A percentile compares a stretch with the other conserved stretches of the same genome.
phyloP scores from a whole-genome alignment of 495 filamentous ascomycete species.

The Cenococcum geophilum region DNA sequence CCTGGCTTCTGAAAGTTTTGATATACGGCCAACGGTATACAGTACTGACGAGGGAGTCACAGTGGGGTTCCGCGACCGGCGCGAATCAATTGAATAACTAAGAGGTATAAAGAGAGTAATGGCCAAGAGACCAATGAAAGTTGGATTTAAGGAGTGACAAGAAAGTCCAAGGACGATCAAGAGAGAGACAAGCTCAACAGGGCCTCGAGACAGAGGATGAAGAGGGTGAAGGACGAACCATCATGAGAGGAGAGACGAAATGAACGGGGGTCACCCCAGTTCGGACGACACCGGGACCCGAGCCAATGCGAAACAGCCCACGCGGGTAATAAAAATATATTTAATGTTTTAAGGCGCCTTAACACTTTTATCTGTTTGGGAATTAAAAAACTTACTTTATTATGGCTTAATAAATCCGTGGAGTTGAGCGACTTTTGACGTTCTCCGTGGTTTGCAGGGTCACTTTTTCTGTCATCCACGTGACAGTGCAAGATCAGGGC shows the following conservation, averaged over 20 bases:
- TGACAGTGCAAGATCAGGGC: too few relatives aligned
- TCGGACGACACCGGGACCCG: background rate
- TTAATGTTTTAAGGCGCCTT: too few relatives aligned
- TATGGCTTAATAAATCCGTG: too few relatives aligned
- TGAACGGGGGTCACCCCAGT: background rate
- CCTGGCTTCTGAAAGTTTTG: background rate
- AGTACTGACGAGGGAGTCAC: background rate
- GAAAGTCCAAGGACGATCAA: slow-evolving; percentile 28
- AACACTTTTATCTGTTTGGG: too few relatives aligned
- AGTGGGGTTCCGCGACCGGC: slow-evolving; percentile 18
- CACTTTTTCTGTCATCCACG: too few relatives aligned
- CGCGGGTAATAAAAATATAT: too few relatives aligned
- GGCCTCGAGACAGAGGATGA: slow-evolving; percentile 23
- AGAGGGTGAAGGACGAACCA: slow-evolving; percentile 14
- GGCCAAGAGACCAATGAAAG: slow-evolving; percentile 22
- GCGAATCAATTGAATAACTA: slow-evolving; percentile 10
- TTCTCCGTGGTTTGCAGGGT: too few relatives aligned
- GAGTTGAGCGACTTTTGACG: too few relatives aligned
- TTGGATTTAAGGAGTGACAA: slow-evolving; percentile 18
- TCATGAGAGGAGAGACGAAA: slow-evolving; percentile 1
- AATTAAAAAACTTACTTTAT: too few relatives aligned
- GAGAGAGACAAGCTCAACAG: slow-evolving; percentile 24
- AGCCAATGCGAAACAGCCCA: too few relatives aligned
- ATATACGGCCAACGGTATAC: slow-evolving; percentile 8
- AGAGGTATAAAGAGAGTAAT: slow-evolving; percentile 22